Evolutionary conservation across 1,139 yeast species (phyloP), one percentile per base, ranked within the genome.

Genomic region (Eremothecium gossypii): DNA sequence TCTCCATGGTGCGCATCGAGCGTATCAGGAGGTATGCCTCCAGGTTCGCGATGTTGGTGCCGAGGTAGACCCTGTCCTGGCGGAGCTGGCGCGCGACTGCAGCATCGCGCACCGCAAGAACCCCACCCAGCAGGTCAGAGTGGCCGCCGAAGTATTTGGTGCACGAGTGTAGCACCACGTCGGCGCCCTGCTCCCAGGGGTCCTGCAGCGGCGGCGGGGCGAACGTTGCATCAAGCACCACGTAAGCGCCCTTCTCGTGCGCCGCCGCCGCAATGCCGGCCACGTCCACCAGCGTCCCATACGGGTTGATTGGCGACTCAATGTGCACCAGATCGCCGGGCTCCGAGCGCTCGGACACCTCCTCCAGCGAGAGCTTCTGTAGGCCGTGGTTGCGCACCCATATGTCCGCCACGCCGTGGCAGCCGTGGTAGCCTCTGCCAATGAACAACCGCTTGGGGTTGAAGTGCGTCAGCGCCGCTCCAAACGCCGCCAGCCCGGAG

Each of bases 61-160:
- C 96, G 42, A 86, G 64, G 43, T 68, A 71, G 10, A 76, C 61
- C 53, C 97, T 70, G 54, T 87, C 96, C 0, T 58, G 60, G 8
- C 70, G 61, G 49, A 89, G 67, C 37, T 65, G 58, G 11, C 65
- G 52, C 46, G 73, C 71, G 7, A 69, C 68, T 1, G 67, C 65
- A 7, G 57, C 53, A 47, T 76, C 76, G 58, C 79, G 77, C 9
- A 83, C 79, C 9, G 79, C 77, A 30, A 87, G 65, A 8, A 82
- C 70, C 14, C 96, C 96, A 3, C 95, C 89, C 38, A 89, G 68
- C 41, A 86, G 65, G 61, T 89, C 96, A n/a, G 95, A 83, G 61
- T 87, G 96, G 14, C 96, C 96, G 30, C 95, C 96, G 58, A 86
- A 80, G 63, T 79, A 89, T 60, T 87, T 87, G 2, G 96, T 85